Conservation (phyloP, 352 stramenopile species). For the Elongisporangium prolatum region DNA sequence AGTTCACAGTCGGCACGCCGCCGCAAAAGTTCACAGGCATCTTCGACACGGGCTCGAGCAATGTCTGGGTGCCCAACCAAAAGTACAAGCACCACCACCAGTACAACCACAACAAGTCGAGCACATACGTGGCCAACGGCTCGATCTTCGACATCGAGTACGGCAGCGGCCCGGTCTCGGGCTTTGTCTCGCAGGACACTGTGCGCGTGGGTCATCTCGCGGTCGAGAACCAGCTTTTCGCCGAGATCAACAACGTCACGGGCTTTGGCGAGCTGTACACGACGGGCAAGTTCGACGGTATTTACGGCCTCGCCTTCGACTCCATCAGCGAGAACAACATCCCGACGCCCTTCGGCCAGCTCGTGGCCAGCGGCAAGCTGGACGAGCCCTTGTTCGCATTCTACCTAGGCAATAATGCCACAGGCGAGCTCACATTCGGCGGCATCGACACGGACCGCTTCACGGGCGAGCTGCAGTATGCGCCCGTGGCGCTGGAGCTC, state of each 20-base stretch:
- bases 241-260: constrained; percentile 89
- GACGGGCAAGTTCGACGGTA: constrained; percentile 93
- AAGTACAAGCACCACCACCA: constrained; percentile 49
- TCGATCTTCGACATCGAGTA: constrained; percentile 91
- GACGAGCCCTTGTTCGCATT: constrained; percentile 91
- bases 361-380: constrained; percentile 80
- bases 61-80: constrained; percentile 93
- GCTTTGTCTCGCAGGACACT: constrained; percentile 77
- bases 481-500: constrained; percentile 63
- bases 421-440: constrained; percentile 50
- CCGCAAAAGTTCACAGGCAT: constrained; percentile 93
- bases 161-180: constrained; percentile 80
- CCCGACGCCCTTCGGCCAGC: constrained; percentile 87
- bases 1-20: constrained; percentile 89
- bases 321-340: constrained; percentile 79
- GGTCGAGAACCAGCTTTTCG: constrained; percentile 80
- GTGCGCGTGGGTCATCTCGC: constrained; percentile 39
- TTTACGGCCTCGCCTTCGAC: constrained; percentile 92
- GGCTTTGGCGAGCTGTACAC: constrained; percentile 89
- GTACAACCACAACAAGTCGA: constrained; percentile 80
- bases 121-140: constrained; percentile 79
- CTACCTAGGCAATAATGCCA: constrained; percentile 89
- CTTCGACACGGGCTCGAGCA: constrained; percentile 96
- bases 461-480: constrained; percentile 91
- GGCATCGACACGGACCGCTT: constrained; percentile 87